Base-by-base conservation (phyloP, 2,329 filamentous ascomycete genomes). In the Trichothecium roseum region DNA sequence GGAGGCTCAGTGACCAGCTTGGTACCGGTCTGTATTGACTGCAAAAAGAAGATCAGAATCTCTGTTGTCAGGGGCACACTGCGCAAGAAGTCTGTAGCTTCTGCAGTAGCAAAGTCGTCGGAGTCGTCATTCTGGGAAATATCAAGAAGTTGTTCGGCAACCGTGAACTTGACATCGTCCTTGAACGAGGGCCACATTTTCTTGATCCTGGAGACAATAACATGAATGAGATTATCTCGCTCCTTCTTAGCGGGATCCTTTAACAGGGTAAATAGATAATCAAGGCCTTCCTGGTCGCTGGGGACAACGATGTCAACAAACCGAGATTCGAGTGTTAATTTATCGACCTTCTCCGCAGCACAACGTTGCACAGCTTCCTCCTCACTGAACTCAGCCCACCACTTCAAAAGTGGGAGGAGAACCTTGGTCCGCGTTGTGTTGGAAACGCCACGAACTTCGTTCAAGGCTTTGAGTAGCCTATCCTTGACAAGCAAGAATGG, bases 151-250 rank as follows among this genome's bases (percentile, higher is more conserved):
- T 68, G 68, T 41, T 75, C 66, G 5, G 80, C 78, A 15, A 78
- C 66, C 8, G 69, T 61, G 14, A 70, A 64, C 48, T 74, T 77
- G 15, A 69, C 60, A 10, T 80, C 72, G 5, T 69, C 64, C 52
- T 83, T 86, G 63, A 88, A 72, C 1, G 66, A 69, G 3, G 74
- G 54, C 86, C 87, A 95, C 41, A 89, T 72, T 39, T 73, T 67
- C 38, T 72, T 69, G 16, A 94, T 64, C 27, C 81, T 78, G 29
- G 68, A 62, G 51, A 93, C 89, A 17, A 80, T 72, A 22, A 76
- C 71, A 16, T 64, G 62, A 13, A 80, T 60, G 30, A 93, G 67
- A n/a, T 64, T 64, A 1, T 64, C 38, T 37, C 54, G 58, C n/a
- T 59, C 44, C 5, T 59, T 50, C 20, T 60, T 53, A 4, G 57